Evolutionary conservation across 805 yeast genomes (phyloP).

Genomic region (Ogataea siamensis): DNA sequence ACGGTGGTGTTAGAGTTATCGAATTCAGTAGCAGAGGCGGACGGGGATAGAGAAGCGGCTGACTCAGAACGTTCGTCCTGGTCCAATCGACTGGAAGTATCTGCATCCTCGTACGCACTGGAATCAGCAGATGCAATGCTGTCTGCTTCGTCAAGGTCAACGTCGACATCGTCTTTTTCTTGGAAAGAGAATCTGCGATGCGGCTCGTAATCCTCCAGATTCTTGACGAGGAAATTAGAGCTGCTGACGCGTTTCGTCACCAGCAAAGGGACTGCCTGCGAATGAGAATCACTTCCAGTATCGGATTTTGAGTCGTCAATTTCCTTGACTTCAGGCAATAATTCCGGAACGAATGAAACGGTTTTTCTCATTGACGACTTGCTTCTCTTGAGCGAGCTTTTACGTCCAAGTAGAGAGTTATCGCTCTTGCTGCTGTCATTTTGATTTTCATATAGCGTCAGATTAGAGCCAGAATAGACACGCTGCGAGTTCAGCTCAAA

Average conservation of each 20-base stretch:
- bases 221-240: constrained; percentile 33
- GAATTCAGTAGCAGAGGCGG: constrained; percentile 20
- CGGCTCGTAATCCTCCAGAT: constrained; percentile 33
- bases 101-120: constrained; percentile 4
- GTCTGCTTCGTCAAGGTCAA: constrained; percentile 4
- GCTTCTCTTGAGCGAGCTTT: constrained; percentile 27
- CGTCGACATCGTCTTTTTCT: constrained; percentile 7
- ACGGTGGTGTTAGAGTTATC: constrained; percentile 12
- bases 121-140: constrained; percentile 12
- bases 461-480: constrained; percentile 16
- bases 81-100: constrained; percentile 1
- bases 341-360: constrained; percentile 32
- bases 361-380: constrained; percentile 27
- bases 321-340: constrained; percentile 18
- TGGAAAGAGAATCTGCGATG: constrained; percentile 19
- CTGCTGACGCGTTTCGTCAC: constrained; percentile 29
- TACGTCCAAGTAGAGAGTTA: constrained; percentile 25
- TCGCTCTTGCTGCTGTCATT: constrained; percentile 20
- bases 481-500: constrained; percentile 25
- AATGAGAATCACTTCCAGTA: constrained; percentile 40
- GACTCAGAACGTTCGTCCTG: constrained; percentile 17
- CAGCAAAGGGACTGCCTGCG: constrained; percentile 27
- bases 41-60: constrained; percentile 31
- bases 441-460: constrained; percentile 10
- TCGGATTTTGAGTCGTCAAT: constrained; percentile 40